Evolutionary conservation across 163 green algal species (phyloP), one percentile per base, ranked within the genome.

Genomic region (Chloroidium sp.): DNA sequence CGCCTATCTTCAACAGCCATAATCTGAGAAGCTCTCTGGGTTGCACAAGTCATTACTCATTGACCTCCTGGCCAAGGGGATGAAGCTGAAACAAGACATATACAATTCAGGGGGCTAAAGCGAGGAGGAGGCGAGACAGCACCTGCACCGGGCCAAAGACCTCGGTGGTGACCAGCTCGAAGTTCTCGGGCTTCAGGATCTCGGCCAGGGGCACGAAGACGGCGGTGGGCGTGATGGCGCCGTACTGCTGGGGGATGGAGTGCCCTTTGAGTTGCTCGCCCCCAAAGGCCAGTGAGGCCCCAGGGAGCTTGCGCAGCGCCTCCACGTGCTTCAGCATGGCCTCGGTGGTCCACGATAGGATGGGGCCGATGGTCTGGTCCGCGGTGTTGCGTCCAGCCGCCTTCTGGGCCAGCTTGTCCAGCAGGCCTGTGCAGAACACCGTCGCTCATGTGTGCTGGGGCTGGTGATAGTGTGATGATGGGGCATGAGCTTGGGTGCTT

Each of bases 121-220:
- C 14, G 6, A 36, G 36, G 36, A 36, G 36, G 36, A 36, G 36
- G 36, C 36, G 36, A 36, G 36, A 36, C 61, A 85, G 14, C 61
- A 94, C 94, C 87, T 98, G 95, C 79, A 99, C 92, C 59, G 96
- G 96, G 0, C 95, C 96, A 90, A 99, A 99, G 58, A 99, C 91
- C 86, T 99, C 96, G 1, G 90, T 98, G 10, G 95, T 98, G 3
- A 88, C 93, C 8, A 92, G 81, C 62, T 92, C 84, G 69, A 97
- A 98, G 86, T 93, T 87, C 69, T 94, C 92, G 14, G 87, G 75
- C 2, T 86, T 82, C 74, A 95, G 79, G 77, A 94, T 88, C 62
- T 86, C 80, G 77, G 91, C 78, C 74, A 99, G 89, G 0, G 96
- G 96, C 76, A 99, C 93, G 86, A 95, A 97, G 67, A 99, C 91